Base-by-base conservation (phyloP, 2,329 filamentous ascomycete species). In the Neofusicoccum umdonicola region DNA sequence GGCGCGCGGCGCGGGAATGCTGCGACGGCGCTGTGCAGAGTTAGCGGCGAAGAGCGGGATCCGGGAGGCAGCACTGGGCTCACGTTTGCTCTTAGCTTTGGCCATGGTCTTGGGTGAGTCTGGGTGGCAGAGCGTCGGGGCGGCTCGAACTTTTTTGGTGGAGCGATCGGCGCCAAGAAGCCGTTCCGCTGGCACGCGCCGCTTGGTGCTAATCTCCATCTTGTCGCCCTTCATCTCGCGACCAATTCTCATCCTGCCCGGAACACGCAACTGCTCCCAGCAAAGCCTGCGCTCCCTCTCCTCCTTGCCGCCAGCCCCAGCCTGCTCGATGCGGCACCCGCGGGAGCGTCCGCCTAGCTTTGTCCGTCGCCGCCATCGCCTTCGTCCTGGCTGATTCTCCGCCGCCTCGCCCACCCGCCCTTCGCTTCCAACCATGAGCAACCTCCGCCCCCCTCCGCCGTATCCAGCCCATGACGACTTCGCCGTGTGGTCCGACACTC, bases 1-100 rank as follows among this genome's bases (percentile, higher is more conserved):
- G 87, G 72, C 90, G 86, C 45, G 90, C 89, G 65, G 89, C 90
- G 68, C 91, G 89, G 62, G 91, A 93, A 80, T 89, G 90, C 65
- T 87, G 77, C 4, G 90, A 91, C 44, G 82, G 81, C 63, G 80
- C 88, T 90, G 72, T 6, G 17, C 13, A 19, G 17, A 27, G 19
- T 37, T 17, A 67, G 31, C 22, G 15, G 41, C 19, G 39, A 15
- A 57, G 56, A 19, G 6, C 39, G 41, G 27, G 22, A 37, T n/a
- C 4, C 22, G 8, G 44, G 12, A 13, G 15, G 8, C 4, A 5
- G 44, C 7, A 4, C 19, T 34, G 13, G 13, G 34, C 52, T 27
- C 50, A 48, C 52, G 31, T 41, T 48, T 52, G 31, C 35, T 65
- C 62, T 56, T 51, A 19, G 51, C 8, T 39, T 61, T 66, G 6